Base-by-base conservation (phyloP, 2,329 filamentous ascomycete genomes). In the Botrytis elliptica region DNA sequence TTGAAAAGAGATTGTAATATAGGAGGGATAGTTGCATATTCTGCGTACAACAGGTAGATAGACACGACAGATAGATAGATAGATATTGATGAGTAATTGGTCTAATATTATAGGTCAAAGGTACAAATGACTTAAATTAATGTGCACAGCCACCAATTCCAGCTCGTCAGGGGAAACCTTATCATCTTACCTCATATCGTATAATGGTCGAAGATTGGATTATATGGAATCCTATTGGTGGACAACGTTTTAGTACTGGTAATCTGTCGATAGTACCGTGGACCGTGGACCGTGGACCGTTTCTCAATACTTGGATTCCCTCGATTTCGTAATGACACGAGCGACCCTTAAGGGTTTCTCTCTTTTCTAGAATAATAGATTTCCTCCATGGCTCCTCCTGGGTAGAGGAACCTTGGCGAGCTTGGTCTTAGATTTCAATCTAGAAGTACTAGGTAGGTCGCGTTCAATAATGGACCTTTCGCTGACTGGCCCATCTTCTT, bases 81-180 rank as follows among this genome's bases (percentile, higher is more conserved):
- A 22, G 7, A 36, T 44, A 4, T 44, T 44, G 52, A 44, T 70
- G 52, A 72, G 62, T 72, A 67, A 72, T 72, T 67, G n/a, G 2
- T 46, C 40, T 22, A 66, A 46, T 36, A n/a, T 44, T 36, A 70
- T 63, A 42, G 55, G 52, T 22, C 29, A 29, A 63, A 5, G 38
- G 16, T 29, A 18, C 59, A 59, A 36, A 20, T 22, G 18, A 20
- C 4, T n/a, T 12, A 18, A 22, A 64, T n/a, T 33, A 25, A 29
- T 33, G 1, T 44, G 22, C 40, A 64, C 25, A 49, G 42, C 42
- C 29, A 25, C 29, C 42, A 49, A 38, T 25, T 9, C 38, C 36
- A 36, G 25, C 42, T 36, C 8, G 36, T 38, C 40, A 52, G n/a
- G 33, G 64, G 46, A 22, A 36, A 55, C 33, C 33, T 33, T 33